phyloP scores from a whole-genome alignment of 164 flowering plant species.

The Piper longum region DNA sequence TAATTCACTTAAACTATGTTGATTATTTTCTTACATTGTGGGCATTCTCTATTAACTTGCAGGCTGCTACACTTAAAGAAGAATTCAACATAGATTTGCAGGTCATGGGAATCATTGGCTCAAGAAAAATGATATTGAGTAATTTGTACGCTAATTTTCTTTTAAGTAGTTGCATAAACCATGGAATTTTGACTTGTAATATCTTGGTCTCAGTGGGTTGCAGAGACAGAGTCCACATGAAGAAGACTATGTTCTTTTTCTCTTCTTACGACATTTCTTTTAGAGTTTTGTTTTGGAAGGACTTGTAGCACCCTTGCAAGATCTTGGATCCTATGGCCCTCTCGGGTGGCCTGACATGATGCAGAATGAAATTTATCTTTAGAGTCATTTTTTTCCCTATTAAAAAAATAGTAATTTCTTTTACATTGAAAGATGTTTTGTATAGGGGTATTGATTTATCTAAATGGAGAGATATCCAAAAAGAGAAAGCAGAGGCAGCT shows the following conservation, averaged over 20 bases:
- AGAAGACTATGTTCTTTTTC: not conserved
- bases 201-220: too few relatives aligned
- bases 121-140: slow-evolving; percentile 68
- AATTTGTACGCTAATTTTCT: slow-evolving; percentile 43
- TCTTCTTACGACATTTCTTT: too few relatives aligned
- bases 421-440: not conserved
- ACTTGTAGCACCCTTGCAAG: too few relatives aligned
- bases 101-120: slow-evolving; percentile 88
- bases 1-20: not conserved
- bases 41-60: slow-evolving; percentile 6
- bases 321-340: too few relatives aligned
- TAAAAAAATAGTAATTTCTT: slow-evolving; percentile 2
- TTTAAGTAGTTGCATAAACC: not conserved
- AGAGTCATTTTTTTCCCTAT: not conserved
- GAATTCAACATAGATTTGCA: slow-evolving; percentile 88
- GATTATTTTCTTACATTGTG: not conserved
- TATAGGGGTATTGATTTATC: slow-evolving; percentile 76
- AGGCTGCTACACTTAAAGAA: slow-evolving; percentile 85
- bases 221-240: not conserved
- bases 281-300: too few relatives aligned
- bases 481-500: slow-evolving; percentile 62
- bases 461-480: slow-evolving; percentile 57
- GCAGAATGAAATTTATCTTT: too few relatives aligned
- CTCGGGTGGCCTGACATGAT: too few relatives aligned
- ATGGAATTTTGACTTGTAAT: not conserved